Evolutionary conservation across 2,329 filamentous ascomycete genomes (phyloP).

Genomic region (Trichoderma asperellum): DNA sequence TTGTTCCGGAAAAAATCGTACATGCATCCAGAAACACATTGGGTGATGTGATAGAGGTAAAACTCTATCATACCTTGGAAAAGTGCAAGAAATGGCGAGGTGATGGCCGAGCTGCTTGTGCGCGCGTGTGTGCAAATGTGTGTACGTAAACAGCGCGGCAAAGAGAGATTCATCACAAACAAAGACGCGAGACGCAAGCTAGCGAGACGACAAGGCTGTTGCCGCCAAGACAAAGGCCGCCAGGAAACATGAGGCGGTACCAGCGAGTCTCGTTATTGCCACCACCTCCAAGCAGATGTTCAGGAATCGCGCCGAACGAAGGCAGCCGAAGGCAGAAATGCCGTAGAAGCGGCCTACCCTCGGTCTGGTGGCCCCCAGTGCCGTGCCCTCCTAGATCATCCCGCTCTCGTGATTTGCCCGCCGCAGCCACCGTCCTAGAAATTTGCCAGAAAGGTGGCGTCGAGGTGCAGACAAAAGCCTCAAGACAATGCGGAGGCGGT

Average conservation of each 20-base stretch:
- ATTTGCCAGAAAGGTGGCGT: conserved; percentile 24
- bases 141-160: conserved; percentile 32
- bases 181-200: conserved; percentile 1
- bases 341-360: neutral
- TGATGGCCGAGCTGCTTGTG: neutral
- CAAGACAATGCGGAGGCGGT: conserved; percentile 30
- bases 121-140: conserved; percentile 13
- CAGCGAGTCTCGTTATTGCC: conserved; percentile 4
- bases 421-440: conserved; percentile 1
- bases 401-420: conserved; percentile 20
- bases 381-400: conserved; percentile 15
- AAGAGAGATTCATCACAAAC: conserved; percentile 23
- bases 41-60: neutral
- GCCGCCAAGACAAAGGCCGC: neutral
- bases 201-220: conserved; percentile 17
- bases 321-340: conserved; percentile 11
- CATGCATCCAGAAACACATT: neutral
- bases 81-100: neutral
- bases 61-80: neutral
- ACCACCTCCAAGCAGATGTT: conserved; percentile 2
- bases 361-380: conserved; percentile 2
- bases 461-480: conserved; percentile 28
- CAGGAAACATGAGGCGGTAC: neutral
- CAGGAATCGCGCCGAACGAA: neutral
- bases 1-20: neutral